These are phyloP conservation scores for Posidonia australis DNA, from an alignment of 106 monocot species.

Conservation along the genomic window DNA sequence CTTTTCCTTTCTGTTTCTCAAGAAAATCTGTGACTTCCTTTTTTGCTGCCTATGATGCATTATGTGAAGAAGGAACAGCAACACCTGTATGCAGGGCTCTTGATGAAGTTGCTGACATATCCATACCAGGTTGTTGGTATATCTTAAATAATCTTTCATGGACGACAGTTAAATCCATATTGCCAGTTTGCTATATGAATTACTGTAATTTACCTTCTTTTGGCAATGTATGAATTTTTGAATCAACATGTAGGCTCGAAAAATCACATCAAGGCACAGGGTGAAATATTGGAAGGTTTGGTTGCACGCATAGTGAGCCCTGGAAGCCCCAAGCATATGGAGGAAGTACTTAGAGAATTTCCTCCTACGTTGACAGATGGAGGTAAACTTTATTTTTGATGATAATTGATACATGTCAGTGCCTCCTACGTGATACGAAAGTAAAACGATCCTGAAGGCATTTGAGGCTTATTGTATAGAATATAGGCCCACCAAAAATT, in stretches of 20 bases:
- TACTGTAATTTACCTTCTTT: no score
- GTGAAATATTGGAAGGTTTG: conserved; percentile 95
- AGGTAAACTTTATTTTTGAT: conserved; percentile 29
- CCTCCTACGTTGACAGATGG: conserved; percentile 38
- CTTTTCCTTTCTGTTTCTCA: conserved; percentile 3
- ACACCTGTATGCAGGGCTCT: conserved; percentile 85
- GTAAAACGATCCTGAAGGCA: no score
- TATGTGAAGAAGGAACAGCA: conserved; percentile 98
- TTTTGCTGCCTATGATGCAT: conserved; percentile 93
- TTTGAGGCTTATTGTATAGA: no score
- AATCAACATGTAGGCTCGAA: conserved; percentile 52
- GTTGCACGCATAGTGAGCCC: conserved; percentile 85
- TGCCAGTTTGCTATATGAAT: background rate
- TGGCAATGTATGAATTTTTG: background rate
- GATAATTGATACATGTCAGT: background rate
- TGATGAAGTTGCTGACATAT: conserved; percentile 92
- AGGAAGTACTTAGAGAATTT: conserved; percentile 55
- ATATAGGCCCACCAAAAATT: no score
- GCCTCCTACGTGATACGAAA: background rate
- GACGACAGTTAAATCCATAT: background rate
- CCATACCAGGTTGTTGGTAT: conserved; percentile 57
- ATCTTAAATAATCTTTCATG: background rate
- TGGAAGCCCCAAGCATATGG: conserved; percentile 73
- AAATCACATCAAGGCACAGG: conserved; percentile 83
- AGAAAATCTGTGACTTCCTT: conserved; percentile 95